phyloP scores from a whole-genome alignment of 1,139 yeast species.

The Suhomyces yuchorum region DNA sequence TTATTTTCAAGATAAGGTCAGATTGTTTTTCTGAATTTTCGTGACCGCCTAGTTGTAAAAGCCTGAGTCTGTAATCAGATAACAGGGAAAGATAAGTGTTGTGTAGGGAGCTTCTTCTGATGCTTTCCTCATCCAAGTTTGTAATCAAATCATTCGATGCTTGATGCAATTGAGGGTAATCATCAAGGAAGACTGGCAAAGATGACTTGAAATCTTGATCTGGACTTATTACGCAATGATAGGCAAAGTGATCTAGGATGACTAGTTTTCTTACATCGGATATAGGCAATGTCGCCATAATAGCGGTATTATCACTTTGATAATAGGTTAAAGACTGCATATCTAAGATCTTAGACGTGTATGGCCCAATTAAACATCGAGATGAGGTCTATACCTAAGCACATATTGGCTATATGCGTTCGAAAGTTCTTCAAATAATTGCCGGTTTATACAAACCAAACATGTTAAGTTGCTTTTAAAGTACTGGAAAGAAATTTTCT shows the following conservation, averaged over 20 bases:
- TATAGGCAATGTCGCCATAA: neutral
- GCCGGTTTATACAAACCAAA: no score
- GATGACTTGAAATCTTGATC: constrained; percentile 8
- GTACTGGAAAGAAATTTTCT: no score
- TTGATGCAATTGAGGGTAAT: neutral
- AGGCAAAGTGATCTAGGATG: constrained; percentile 12
- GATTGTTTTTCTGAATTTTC: neutral
- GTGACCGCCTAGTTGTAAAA: neutral
- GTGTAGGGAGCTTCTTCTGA: constrained; percentile 7
- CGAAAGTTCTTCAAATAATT: no score
- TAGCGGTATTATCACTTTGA: neutral
- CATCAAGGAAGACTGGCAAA: constrained; percentile 2
- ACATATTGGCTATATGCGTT: no score
- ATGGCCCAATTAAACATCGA: neutral
- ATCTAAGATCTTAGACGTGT: neutral
- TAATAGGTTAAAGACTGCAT: neutral
- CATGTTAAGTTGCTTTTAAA: no score
- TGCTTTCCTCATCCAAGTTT: constrained; percentile 9
- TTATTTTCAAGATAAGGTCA: neutral
- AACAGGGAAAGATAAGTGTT: neutral
- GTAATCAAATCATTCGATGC: constrained; percentile 8
- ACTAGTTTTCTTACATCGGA: neutral
- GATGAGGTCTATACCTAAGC: no score
- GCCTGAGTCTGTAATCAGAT: neutral
- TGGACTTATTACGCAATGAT: constrained; percentile 9